Conservation (phyloP, 2,329 filamentous ascomycete species). For the Aspergillus floridensis region DNA sequence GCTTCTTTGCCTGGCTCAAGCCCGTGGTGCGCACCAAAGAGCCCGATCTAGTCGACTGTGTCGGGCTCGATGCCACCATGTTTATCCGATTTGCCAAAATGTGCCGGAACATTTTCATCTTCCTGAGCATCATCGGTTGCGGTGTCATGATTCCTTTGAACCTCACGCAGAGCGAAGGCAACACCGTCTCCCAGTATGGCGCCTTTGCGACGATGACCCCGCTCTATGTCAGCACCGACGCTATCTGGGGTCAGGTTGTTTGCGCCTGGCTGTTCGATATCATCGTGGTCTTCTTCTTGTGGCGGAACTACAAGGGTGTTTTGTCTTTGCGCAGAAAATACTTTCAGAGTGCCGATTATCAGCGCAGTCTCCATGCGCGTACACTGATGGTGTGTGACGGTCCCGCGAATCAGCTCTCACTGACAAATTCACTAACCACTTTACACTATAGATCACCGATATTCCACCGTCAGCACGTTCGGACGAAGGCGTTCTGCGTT, state of each 20-base stretch:
- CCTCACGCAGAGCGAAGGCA: slow-evolving; percentile 50
- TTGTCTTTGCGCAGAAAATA: slow-evolving; percentile 69
- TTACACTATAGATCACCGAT: slow-evolving; percentile 65
- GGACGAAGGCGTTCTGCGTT: slow-evolving; percentile 81
- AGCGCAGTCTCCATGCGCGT: slow-evolving; percentile 75
- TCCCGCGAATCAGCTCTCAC: neutral
- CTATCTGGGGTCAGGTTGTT: slow-evolving; percentile 60
- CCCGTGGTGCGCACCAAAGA: slow-evolving; percentile 79
- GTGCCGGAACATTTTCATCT: slow-evolving; percentile 85
- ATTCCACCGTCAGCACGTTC: slow-evolving; percentile 72
- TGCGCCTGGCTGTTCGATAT: slow-evolving; percentile 66
- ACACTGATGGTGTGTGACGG: slow-evolving; percentile 53
- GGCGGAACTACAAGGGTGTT: slow-evolving; percentile 83
- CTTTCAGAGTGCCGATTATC: slow-evolving; percentile 83
- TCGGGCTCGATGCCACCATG: slow-evolving; percentile 86
- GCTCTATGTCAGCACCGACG: slow-evolving; percentile 45
- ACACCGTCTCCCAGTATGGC: slow-evolving; percentile 22
- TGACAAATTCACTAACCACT: neutral
- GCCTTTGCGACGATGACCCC: slow-evolving; percentile 51
- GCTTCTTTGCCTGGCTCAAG: slow-evolving; percentile 81
- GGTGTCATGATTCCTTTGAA: slow-evolving; percentile 80
- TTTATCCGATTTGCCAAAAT: slow-evolving; percentile 87
- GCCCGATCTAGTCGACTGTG: slow-evolving; percentile 70
- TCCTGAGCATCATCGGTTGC: slow-evolving; percentile 69
- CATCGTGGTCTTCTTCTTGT: slow-evolving; percentile 77